phyloP scores from a whole-genome alignment of 1,139 yeast species.

The Magnusiomyces ingens region DNA sequence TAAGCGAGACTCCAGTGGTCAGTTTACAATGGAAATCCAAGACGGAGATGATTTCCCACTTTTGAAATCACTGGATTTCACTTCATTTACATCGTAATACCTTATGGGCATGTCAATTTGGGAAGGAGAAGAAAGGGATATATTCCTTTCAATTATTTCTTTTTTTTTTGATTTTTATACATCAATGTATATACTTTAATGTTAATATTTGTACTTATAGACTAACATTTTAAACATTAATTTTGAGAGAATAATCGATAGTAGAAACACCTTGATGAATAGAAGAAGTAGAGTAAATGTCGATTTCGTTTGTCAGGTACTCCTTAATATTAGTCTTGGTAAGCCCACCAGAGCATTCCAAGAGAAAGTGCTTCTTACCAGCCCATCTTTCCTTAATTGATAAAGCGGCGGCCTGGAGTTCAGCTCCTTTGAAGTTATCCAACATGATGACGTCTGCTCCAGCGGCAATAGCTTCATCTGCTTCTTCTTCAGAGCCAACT shows the following conservation, averaged over 20 bases:
- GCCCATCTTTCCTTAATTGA: slow-evolving; percentile 53
- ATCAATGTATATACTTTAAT: no score
- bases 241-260: slow-evolving; percentile 79
- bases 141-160: no score
- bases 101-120: neutral
- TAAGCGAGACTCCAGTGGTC: neutral
- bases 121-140: neutral
- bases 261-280: slow-evolving; percentile 85
- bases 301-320: slow-evolving; percentile 73
- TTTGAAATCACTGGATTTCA: slow-evolving; percentile 10
- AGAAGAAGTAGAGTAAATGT: slow-evolving; percentile 86
- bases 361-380: slow-evolving; percentile 44
- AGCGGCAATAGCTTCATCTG: slow-evolving; percentile 84
- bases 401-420: slow-evolving; percentile 58
- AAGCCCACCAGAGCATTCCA: slow-evolving; percentile 92
- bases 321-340: slow-evolving; percentile 58
- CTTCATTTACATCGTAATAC: slow-evolving; percentile 8
- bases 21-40: slow-evolving; percentile 6
- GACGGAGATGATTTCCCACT: slow-evolving; percentile 7
- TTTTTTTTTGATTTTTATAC: neutral
- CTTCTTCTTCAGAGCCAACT: slow-evolving; percentile 75
- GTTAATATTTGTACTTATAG: no score
- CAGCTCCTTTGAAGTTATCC: slow-evolving; percentile 74
- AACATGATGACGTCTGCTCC: slow-evolving; percentile 97
- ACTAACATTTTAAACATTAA: slow-evolving; percentile 36